A percentile compares a stretch with the other conserved stretches of the same genome.
These are phyloP conservation scores for Tuber umbilicatum DNA, from an alignment of 495 filamentous ascomycete species.

Conservation along the genomic window DNA sequence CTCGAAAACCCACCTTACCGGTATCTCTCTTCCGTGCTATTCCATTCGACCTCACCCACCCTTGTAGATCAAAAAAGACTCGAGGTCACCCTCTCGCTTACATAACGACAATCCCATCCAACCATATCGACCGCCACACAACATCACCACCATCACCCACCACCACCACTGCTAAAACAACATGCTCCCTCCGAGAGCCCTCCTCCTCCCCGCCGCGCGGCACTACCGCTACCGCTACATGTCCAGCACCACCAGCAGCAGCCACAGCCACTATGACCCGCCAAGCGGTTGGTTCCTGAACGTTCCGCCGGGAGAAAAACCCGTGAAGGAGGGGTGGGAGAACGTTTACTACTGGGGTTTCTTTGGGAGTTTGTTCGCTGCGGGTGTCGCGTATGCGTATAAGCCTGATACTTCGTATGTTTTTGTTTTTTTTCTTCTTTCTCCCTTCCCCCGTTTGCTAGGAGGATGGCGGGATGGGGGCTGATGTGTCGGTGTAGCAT, in stretches of 20 bases:
- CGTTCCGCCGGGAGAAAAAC: conserved; percentile 86
- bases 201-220: background rate
- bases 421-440: conserved; percentile 40
- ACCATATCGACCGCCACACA: background rate
- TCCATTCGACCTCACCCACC: background rate
- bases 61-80: background rate
- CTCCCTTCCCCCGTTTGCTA: conserved; percentile 5
- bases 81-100: background rate
- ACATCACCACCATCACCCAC: background rate
- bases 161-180: background rate
- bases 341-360: conserved; percentile 79
- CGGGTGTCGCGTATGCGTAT: conserved; percentile 78
- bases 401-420: conserved; percentile 99
- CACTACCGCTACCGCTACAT: background rate
- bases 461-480: background rate
- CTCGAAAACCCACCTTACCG: background rate
- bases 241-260: conserved; percentile 8
- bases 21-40: background rate
- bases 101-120: background rate
- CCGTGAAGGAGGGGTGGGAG: conserved; percentile 96
- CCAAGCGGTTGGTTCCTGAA: conserved; percentile 87
- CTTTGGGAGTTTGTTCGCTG: conserved; percentile 69
- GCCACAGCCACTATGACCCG: conserved; percentile 72
- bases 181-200: background rate
- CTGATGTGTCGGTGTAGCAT: conserved; percentile 58